Percentiles rank a stretch among this genome's conserved stretches.
phyloP scores from a whole-genome alignment of 108 stramenopile genomes.

The Fistulifera pelliculosa region DNA sequence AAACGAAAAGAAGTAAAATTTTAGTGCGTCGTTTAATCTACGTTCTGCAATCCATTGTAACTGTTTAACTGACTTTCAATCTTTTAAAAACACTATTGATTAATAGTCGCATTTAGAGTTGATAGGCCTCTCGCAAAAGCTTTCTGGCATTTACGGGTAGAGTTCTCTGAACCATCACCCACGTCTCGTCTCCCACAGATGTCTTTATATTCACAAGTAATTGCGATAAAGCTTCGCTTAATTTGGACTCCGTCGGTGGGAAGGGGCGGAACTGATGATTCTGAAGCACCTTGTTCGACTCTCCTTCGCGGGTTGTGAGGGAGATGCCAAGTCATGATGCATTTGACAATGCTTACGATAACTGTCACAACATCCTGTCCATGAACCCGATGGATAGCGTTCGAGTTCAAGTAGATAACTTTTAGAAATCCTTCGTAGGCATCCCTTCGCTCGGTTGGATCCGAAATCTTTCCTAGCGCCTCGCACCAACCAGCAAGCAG shows the following conservation, averaged over 20 bases:
- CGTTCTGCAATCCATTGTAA: too few species aligned
- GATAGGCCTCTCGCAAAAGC: constrained; percentile 50
- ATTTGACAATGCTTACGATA: constrained; percentile 43
- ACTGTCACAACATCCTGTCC: too few species aligned
- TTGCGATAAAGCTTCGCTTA: constrained; percentile 35
- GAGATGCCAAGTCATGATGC: constrained; percentile 19
- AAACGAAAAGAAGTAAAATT: too few species aligned
- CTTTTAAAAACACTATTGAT: too few species aligned
- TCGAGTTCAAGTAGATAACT: constrained; percentile 63
- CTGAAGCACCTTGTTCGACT: not conserved
- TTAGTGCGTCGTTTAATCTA: too few species aligned
- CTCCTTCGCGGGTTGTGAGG: constrained; percentile 13
- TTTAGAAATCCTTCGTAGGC: constrained; percentile 64
- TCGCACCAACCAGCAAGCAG: constrained; percentile 65
- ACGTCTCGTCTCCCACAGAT: constrained; percentile 44
- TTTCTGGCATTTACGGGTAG: constrained; percentile 61
- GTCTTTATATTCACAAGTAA: constrained; percentile 54
- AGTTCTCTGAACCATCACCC: constrained; percentile 43
- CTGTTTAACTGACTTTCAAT: too few species aligned
- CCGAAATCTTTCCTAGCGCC: constrained; percentile 59
- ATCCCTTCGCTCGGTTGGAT: constrained; percentile 59
- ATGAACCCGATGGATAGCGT: constrained; percentile 10
- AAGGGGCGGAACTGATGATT: constrained; percentile 50
- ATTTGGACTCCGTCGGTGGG: constrained; percentile 44
- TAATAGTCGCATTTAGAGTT: not conserved